Evolutionary conservation across 2,329 filamentous ascomycete species (phyloP).

Genomic region (Metarhizium anisopliae): DNA sequence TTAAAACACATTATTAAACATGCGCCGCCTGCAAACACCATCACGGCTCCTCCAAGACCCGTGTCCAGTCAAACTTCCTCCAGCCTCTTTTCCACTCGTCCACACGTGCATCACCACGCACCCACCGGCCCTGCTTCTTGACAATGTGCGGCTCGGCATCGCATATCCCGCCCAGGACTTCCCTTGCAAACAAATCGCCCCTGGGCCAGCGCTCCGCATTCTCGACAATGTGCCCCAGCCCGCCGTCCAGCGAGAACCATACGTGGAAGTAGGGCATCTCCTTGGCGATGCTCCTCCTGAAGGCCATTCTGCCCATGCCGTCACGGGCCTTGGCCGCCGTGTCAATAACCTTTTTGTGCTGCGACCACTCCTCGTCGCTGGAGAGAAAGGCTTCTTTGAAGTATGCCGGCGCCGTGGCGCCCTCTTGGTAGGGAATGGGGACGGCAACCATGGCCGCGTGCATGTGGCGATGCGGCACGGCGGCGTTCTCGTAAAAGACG

Average conservation of each 20-base stretch:
- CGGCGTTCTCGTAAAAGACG: slow-evolving; percentile 96
- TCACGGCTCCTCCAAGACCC: slow-evolving; percentile 37
- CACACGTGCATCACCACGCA: slow-evolving; percentile 56
- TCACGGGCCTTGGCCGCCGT: slow-evolving; percentile 56
- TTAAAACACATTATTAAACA: too few relatives aligned
- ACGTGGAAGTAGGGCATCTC: slow-evolving; percentile 99
- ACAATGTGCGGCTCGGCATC: slow-evolving; percentile 73
- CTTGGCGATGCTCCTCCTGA: slow-evolving; percentile 74
- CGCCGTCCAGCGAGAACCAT: slow-evolving; percentile 90
- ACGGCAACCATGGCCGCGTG: slow-evolving; percentile 83
- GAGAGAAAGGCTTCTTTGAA: slow-evolving; percentile 90
- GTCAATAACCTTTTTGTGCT: slow-evolving; percentile 92
- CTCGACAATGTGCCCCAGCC: slow-evolving; percentile 86
- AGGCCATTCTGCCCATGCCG: slow-evolving; percentile 71
- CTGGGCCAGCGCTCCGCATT: slow-evolving; percentile 76
- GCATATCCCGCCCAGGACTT: slow-evolving; percentile 87
- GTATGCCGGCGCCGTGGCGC: slow-evolving; percentile 84
- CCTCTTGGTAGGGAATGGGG: slow-evolving; percentile 84
- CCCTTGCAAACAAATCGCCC: slow-evolving; percentile 86
- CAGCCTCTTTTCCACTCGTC: slow-evolving; percentile 77
- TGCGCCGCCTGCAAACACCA: too few relatives aligned
- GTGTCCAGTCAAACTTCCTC: slow-evolving; percentile 86
- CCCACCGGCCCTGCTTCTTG: slow-evolving; percentile 86
- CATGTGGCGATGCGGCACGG: slow-evolving; percentile 63
- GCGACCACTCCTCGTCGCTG: slow-evolving; percentile 86